Evolutionary conservation across 768 basidiomycete genomes (phyloP).

Genomic region (Phylloporus sp.): DNA sequence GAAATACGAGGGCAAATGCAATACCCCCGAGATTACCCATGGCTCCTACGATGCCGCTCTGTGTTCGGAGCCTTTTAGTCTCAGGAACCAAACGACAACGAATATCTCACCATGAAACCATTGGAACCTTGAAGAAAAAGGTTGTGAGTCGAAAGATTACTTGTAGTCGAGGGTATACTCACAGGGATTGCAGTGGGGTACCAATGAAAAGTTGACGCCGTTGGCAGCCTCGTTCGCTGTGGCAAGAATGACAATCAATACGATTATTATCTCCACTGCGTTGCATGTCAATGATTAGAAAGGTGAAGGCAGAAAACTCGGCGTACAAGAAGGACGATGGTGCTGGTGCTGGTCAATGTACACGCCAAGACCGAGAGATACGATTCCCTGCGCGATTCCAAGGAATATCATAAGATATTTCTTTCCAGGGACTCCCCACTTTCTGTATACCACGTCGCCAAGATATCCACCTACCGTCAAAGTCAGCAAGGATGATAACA

Average conservation of each 20-base stretch:
- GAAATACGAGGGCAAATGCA: conserved; percentile 39
- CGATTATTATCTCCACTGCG: background rate
- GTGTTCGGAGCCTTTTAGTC: background rate
- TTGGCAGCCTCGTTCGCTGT: background rate
- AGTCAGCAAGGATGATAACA: background rate
- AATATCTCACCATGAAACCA: conserved; percentile 27
- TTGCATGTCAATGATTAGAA: background rate
- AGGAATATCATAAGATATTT: conserved; percentile 4
- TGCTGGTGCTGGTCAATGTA: conserved; percentile 35
- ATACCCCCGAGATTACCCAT: conserved; percentile 44
- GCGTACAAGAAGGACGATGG: conserved; percentile 17
- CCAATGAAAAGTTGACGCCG: conserved; percentile 3
- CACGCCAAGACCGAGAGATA: conserved; percentile 30
- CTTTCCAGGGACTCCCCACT: conserved; percentile 6
- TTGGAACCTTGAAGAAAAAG: background rate
- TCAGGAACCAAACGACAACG: background rate
- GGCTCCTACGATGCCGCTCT: conserved; percentile 37
- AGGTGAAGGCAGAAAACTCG: background rate
- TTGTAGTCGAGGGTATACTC: background rate
- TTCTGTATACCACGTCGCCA: conserved; percentile 5
- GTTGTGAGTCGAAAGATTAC: background rate
- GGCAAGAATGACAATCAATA: background rate
- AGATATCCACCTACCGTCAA: conserved; percentile 1
- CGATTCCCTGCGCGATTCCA: background rate
- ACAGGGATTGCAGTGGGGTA: conserved; percentile 8